Percentiles rank a stretch among this genome's conserved stretches.
These are phyloP conservation scores for Xylaria sp. DNA, from an alignment of 2,329 filamentous ascomycete genomes.

Conservation along the genomic window DNA sequence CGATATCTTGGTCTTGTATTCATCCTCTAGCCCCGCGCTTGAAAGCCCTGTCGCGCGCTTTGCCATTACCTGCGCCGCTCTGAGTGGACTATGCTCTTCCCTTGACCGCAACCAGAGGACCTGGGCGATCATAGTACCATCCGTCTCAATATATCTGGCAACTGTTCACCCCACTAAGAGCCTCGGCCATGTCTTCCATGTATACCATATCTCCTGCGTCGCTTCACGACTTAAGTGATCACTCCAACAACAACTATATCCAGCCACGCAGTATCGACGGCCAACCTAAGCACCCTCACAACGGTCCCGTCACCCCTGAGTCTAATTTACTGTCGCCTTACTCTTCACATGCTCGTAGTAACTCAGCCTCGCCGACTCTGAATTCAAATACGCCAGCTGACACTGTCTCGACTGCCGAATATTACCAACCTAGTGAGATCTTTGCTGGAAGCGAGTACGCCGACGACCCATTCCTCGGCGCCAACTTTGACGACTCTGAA, in stretches of 20 bases:
- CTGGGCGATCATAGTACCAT: slow-evolving; percentile 40
- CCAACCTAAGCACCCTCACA: slow-evolving; percentile 42
- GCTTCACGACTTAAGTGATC: slow-evolving; percentile 53
- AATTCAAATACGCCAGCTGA: slow-evolving; percentile 61
- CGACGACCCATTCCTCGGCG: slow-evolving; percentile 64
- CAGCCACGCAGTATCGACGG: slow-evolving; percentile 49
- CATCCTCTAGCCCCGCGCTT: slow-evolving; percentile 7
- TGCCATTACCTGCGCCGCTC: slow-evolving; percentile 37
- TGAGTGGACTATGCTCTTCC: slow-evolving; percentile 44
- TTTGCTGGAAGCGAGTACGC: slow-evolving; percentile 54
- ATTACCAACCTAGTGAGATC: slow-evolving; percentile 62
- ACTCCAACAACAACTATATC: slow-evolving; percentile 44
- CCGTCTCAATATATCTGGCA: slow-evolving; percentile 50
- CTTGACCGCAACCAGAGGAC: slow-evolving; percentile 41
- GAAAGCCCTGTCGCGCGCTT: slow-evolving; percentile 26
- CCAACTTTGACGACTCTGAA: slow-evolving; percentile 56
- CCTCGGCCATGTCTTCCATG: slow-evolving; percentile 57
- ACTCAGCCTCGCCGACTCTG: slow-evolving; percentile 55
- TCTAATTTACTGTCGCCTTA: slow-evolving; percentile 57
- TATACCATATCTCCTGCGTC: slow-evolving; percentile 56
- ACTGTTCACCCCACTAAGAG: slow-evolving; percentile 41
- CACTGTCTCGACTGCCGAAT: slow-evolving; percentile 59
- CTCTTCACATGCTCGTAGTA: slow-evolving; percentile 56
- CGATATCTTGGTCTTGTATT: slow-evolving; percentile 16
- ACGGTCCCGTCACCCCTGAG: slow-evolving; percentile 51